Evolutionary conservation across 2,329 filamentous ascomycete genomes (phyloP), one percentile per base, ranked within the genome.

Genomic region (Fusarium clavum): DNA sequence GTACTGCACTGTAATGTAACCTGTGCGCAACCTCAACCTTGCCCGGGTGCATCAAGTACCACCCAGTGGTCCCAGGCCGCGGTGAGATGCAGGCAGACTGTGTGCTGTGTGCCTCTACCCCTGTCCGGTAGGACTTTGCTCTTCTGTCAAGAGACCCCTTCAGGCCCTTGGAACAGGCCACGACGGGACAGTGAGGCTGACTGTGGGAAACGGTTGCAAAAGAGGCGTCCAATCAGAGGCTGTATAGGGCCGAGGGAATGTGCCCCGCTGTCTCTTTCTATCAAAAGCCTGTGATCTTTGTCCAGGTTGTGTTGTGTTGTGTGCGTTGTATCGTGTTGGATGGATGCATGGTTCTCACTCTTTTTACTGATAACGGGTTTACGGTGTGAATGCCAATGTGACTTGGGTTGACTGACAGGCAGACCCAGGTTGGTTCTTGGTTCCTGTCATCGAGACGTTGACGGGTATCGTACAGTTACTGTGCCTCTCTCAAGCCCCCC

Each of bases 141-240:
- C 46, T 45, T 56, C 61, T 57, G 52, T 68, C 66, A 70, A 64
- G 61, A 61, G 64, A 66, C 58, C 62, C 61, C 54, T 61, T 65
- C 32, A 43, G 49, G 49, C 49, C 49, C 13, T 53, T 13, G 49
- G 53, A 62, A 71, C 63, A 71, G 67, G 63, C 67, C 58, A 70
- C 61, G 61, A 68, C 61, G 56, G 64, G 52, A 70, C 64, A 75
- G 69, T 75, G 73, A 75, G 73, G 73, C 73, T 75, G 69, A 71
- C 73, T 61, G 41, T 61, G 56, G 58, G 64, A 68, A 69, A 70
- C 57, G 38, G 65, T 59, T 71, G 61, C 61, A 68, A 32, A 54
- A 48, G 63, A 66, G 64, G 64, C 64, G 72, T 67, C 73, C 73
- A 75, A 75, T 75, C 29, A 67, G 46, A 63, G 29, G 32, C 30